Evolutionary conservation across 2,329 filamentous ascomycete species (phyloP).

Genomic region (Colletotrichum acutatum): DNA sequence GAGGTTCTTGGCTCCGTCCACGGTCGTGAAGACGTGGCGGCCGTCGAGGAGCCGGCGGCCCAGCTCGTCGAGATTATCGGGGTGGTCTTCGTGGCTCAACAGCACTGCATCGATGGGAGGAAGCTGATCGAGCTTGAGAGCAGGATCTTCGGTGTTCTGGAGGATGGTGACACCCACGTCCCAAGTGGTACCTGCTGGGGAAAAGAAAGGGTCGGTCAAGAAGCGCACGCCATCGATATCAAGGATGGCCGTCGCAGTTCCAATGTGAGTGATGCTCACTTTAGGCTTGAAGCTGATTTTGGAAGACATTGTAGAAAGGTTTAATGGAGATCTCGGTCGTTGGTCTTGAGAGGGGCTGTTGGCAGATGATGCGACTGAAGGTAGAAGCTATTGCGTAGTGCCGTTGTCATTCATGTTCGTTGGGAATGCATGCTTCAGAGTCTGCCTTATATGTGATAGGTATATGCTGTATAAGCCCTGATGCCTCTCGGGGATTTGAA

Average conservation of each 20-base stretch:
- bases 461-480: too few relatives aligned
- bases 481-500: too few relatives aligned
- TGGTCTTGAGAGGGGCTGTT: too few relatives aligned
- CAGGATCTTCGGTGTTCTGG: slow-evolving; percentile 46
- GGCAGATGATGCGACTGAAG: too few relatives aligned
- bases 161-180: slow-evolving; percentile 36
- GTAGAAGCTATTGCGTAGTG: too few relatives aligned
- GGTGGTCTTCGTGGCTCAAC: slow-evolving; percentile 62
- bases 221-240: slow-evolving; percentile 53
- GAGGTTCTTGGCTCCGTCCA: slow-evolving; percentile 56
- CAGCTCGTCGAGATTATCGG: slow-evolving; percentile 58
- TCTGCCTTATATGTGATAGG: too few relatives aligned
- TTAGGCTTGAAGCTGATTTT: too few relatives aligned
- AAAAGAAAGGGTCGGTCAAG: slow-evolving; percentile 59
- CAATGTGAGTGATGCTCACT: slow-evolving; percentile 53
- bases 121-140: slow-evolving; percentile 49
- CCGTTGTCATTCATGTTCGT: too few relatives aligned
- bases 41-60: slow-evolving; percentile 58
- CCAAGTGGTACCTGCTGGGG: slow-evolving; percentile 46
- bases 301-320: too few relatives aligned
- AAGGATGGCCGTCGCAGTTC: slow-evolving; percentile 59
- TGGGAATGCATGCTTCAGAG: too few relatives aligned
- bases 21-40: slow-evolving; percentile 56
- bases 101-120: slow-evolving; percentile 60
- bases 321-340: too few relatives aligned